Conservation (phyloP, 352 stramenopile genomes). For the Phytopythium aichiense region DNA sequence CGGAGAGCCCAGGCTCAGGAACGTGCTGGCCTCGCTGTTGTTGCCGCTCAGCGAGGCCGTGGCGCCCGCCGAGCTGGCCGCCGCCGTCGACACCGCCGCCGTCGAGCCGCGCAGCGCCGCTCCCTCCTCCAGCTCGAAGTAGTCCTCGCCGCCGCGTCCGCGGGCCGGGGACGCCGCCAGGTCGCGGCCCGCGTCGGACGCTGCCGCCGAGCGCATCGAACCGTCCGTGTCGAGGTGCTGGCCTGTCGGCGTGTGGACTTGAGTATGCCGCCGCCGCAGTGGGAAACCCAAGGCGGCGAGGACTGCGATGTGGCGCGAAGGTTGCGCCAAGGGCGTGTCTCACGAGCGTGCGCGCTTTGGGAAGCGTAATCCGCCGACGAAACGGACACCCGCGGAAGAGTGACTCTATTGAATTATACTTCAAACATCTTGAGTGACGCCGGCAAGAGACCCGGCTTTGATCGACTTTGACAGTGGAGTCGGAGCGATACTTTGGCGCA, state of each 20-base stretch:
- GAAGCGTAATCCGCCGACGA: background rate
- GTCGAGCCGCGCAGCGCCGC: background rate
- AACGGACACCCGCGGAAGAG: background rate
- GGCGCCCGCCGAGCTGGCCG: background rate
- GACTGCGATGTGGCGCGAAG: background rate
- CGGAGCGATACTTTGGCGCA: background rate
- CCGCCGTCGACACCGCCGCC: background rate
- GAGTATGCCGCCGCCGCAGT: too few relatives aligned
- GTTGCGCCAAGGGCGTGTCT: background rate
- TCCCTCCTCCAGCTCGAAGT: conserved; percentile 14
- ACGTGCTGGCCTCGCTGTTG: conserved; percentile 4
- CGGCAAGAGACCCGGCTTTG: background rate
- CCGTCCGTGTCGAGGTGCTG: background rate
- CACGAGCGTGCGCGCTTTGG: background rate
- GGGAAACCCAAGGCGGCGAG: too few relatives aligned
- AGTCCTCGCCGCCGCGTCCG: conserved; percentile 2
- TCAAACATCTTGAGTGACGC: background rate
- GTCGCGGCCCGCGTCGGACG: conserved; percentile 1
- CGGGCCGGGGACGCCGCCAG: background rate
- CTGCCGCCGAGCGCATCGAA: background rate
- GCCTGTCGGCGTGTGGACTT: too few relatives aligned
- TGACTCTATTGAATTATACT: background rate
- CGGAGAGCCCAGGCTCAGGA: conserved; percentile 9
- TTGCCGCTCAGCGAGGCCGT: conserved; percentile 3
- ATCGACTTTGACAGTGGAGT: too few relatives aligned